Conservation (phyloP, 805 yeast species). For the Suhomyces vadensis region DNA sequence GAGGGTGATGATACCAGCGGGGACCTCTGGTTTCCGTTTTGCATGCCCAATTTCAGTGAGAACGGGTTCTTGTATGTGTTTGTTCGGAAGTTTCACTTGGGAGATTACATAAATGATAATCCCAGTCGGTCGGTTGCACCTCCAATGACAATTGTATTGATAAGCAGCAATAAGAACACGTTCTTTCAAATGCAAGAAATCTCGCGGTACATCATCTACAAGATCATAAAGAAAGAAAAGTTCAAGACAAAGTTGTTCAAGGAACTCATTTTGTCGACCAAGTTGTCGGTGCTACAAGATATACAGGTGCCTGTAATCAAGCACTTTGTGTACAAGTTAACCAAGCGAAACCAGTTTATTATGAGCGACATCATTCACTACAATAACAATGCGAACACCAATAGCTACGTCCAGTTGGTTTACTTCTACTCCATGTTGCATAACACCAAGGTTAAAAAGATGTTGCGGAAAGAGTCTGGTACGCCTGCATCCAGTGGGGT, state of each 20-base stretch:
- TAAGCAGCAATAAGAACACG: conserved; percentile 72
- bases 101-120: conserved; percentile 15
- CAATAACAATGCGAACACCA: conserved; percentile 20
- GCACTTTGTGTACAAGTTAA: conserved; percentile 82
- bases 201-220: conserved; percentile 50
- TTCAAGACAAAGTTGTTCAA: conserved; percentile 22
- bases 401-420: conserved; percentile 38
- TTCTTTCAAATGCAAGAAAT: conserved; percentile 73
- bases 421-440: conserved; percentile 33
- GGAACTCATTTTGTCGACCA: conserved; percentile 22
- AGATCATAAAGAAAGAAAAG: conserved; percentile 22
- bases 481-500: conserved; percentile 17
- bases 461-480: conserved; percentile 20
- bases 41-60: conserved; percentile 86
- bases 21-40: conserved; percentile 92
- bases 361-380: conserved; percentile 36
- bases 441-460: conserved; percentile 26
- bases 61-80: conserved; percentile 86
- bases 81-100: conserved; percentile 46
- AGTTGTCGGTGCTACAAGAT: conserved; percentile 23
- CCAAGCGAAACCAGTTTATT: conserved; percentile 64
- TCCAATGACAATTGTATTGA: conserved; percentile 45
- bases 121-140: neutral
- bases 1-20: conserved; percentile 39
- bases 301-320: conserved; percentile 46